Percentiles rank a stretch among this genome's conserved stretches.
These are phyloP conservation scores for Exidia glandulosa DNA, from an alignment of 768 basidiomycete species.

Conservation along the genomic window DNA sequence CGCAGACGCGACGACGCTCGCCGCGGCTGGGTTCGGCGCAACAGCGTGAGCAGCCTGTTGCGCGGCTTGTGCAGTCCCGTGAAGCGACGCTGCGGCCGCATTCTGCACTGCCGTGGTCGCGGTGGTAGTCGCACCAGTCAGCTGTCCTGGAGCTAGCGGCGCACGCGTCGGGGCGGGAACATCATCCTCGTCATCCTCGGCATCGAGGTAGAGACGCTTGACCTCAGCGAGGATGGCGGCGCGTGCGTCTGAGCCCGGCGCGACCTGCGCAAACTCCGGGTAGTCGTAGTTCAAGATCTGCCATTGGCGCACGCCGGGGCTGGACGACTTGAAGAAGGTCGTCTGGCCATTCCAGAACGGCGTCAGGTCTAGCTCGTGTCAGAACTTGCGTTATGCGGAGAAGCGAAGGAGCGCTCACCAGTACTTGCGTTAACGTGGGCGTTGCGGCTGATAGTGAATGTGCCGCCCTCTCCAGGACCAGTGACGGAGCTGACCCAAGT, in stretches of 20 bases:
- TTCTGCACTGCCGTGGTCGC: background rate
- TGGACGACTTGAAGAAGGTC: slow-evolving; percentile 30
- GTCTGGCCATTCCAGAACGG: slow-evolving; percentile 34
- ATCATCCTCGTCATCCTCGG: background rate
- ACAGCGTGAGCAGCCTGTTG: background rate
- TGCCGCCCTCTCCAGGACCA: slow-evolving; percentile 7
- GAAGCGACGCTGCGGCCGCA: background rate
- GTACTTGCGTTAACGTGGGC: slow-evolving; percentile 8
- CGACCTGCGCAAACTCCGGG: slow-evolving; percentile 34
- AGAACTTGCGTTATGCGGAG: background rate
- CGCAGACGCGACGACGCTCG: background rate
- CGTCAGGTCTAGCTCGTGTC: slow-evolving; percentile 25
- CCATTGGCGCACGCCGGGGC: slow-evolving; percentile 15
- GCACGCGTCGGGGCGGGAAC: background rate
- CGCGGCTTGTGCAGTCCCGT: background rate
- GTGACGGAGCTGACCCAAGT: slow-evolving; percentile 25
- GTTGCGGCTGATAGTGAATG: slow-evolving; percentile 3
- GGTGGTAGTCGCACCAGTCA: background rate
- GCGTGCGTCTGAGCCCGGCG: background rate
- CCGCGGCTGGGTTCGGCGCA: background rate
- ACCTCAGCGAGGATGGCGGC: background rate
- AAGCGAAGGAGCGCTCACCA: slow-evolving; percentile 12
- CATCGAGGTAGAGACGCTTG: slow-evolving; percentile 1
- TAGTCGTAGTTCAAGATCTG: slow-evolving; percentile 34
- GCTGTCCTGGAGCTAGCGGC: background rate